Percentiles rank a stretch among this genome's conserved stretches.
Conservation (phyloP, 1,139 yeast genomes). For the Yamadazyma blattariae region DNA sequence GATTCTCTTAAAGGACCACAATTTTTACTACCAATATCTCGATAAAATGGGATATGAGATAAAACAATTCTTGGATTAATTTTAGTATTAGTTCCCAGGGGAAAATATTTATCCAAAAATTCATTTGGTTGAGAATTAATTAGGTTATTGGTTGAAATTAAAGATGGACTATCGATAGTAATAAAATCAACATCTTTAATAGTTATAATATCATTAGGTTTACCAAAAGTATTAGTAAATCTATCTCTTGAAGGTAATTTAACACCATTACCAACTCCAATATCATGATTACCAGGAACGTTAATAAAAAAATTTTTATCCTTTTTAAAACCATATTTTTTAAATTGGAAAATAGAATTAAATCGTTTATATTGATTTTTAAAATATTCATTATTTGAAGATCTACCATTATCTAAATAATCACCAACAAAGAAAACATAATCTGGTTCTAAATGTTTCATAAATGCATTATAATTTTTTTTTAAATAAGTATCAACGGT, state of each 20-base stretch:
- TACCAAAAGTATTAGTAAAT: slow-evolving; percentile 40
- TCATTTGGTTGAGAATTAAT: slow-evolving; percentile 26
- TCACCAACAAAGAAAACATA: slow-evolving; percentile 52
- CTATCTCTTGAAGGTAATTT: slow-evolving; percentile 33
- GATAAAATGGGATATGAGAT: slow-evolving; percentile 48
- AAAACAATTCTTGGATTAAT: slow-evolving; percentile 36
- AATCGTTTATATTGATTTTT: slow-evolving; percentile 36
- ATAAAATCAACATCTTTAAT: slow-evolving; percentile 45
- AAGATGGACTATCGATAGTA: slow-evolving; percentile 43
- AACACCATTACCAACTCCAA: slow-evolving; percentile 53
- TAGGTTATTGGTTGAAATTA: slow-evolving; percentile 28
- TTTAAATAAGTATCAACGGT: slow-evolving; percentile 49
- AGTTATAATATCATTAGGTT: slow-evolving; percentile 27
- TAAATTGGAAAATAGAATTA: slow-evolving; percentile 30
- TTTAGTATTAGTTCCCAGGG: slow-evolving; percentile 8
- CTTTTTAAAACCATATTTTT: slow-evolving; percentile 18
- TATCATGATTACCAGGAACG: slow-evolving; percentile 57
- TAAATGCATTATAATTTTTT: slow-evolving; percentile 42
- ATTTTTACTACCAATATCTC: slow-evolving; percentile 25
- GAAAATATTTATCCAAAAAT: slow-evolving; percentile 25
- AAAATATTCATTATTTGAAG: slow-evolving; percentile 38
- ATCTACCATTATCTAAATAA: slow-evolving; percentile 52
- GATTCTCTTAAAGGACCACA: slow-evolving; percentile 51
- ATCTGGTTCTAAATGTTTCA: slow-evolving; percentile 38
- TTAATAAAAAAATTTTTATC: slow-evolving; percentile 29